Evolutionary conservation across 1,284 basidiomycete species (phyloP), one percentile per base, ranked within the genome.

Genomic region (Cryptococcus sp.): DNA sequence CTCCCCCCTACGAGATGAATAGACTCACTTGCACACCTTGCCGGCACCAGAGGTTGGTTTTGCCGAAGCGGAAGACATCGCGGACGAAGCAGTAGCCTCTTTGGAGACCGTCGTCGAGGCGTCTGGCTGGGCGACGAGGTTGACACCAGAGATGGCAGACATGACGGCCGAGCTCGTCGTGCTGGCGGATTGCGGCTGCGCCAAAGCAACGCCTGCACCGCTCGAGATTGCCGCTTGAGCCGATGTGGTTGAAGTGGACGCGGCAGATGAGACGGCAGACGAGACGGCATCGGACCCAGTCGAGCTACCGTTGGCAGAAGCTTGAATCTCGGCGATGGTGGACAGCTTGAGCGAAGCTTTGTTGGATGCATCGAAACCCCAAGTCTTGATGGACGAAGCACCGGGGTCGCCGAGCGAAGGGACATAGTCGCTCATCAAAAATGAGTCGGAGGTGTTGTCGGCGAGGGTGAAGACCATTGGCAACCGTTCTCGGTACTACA

Each of bases 381-480:
- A 48, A 3, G 32, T n/a, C 22, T 21, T 11, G 47, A 48, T 26
- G 6, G 33, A 32, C 5, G 47, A 48, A 19, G 41, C 40, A 19
- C 40, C 34, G 18, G 11, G 26, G 23, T 24, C 40, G 2, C 47
- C 47, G 2, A 48, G 34, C n/a, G 5, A 23, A 6, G 47, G 38
- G 23, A 37, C 22, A 37, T 28, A 45, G 5, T 42, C 21, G 16
- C 19, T 19, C 34, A 48, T 43, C 23, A 18, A 25, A 14, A 12
- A 5, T 3, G 14, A 24, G 33, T 36, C 31, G 19, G 11, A 22
- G 6, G 19, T 24, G 28, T 38, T 39, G n/a, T 23, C 19, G 4
- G 44, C 44, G 16, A 39, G 43, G 9, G 42, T 39, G 31, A 51
- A 47, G 14, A 43, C 18, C 21, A 47, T 34, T 3, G 49, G 49